phyloP scores from a whole-genome alignment of 2,329 filamentous ascomycete species.

The Phaeophleospora eucalypticola region DNA sequence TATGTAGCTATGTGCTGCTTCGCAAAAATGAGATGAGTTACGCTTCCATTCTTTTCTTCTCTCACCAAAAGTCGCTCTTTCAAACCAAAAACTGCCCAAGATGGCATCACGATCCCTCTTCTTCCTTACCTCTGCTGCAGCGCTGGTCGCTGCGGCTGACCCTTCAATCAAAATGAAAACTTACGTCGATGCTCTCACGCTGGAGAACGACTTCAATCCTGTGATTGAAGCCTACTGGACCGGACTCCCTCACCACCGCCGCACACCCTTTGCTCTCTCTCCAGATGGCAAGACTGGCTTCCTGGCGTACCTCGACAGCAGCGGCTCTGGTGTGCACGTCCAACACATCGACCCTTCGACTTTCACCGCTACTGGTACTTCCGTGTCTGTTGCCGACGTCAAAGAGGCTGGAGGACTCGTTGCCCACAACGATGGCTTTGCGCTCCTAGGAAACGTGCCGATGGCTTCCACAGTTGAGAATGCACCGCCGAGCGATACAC shows the following conservation, averaged over 20 bases:
- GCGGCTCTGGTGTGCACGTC: constrained; percentile 53
- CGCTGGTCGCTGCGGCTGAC: constrained; percentile 32
- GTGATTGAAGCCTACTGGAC: constrained; percentile 61
- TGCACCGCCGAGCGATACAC: constrained; percentile 46
- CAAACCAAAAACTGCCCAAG: constrained; percentile 5
- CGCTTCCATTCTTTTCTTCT: neutral
- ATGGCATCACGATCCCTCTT: constrained; percentile 16
- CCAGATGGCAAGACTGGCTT: constrained; percentile 57
- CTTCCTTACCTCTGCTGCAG: constrained; percentile 26
- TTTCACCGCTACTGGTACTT: constrained; percentile 51
- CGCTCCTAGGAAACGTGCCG: constrained; percentile 57
- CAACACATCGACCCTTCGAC: constrained; percentile 54
- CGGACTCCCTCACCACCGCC: constrained; percentile 56
- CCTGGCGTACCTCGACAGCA: constrained; percentile 57
- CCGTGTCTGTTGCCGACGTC: constrained; percentile 50
- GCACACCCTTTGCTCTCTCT: constrained; percentile 60
- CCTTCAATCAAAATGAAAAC: constrained; percentile 42
- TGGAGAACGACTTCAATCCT: constrained; percentile 53
- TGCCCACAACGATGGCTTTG: constrained; percentile 60
- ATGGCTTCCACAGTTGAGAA: constrained; percentile 49
- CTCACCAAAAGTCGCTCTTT: constrained; percentile 10
- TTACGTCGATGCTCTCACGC: constrained; percentile 42
- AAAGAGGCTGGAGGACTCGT: constrained; percentile 60
- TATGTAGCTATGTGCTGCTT: too few relatives aligned
- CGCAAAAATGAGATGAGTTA: neutral